Conservation (phyloP, 2,329 filamentous ascomycete genomes). For the Boeremia lycopersici region DNA sequence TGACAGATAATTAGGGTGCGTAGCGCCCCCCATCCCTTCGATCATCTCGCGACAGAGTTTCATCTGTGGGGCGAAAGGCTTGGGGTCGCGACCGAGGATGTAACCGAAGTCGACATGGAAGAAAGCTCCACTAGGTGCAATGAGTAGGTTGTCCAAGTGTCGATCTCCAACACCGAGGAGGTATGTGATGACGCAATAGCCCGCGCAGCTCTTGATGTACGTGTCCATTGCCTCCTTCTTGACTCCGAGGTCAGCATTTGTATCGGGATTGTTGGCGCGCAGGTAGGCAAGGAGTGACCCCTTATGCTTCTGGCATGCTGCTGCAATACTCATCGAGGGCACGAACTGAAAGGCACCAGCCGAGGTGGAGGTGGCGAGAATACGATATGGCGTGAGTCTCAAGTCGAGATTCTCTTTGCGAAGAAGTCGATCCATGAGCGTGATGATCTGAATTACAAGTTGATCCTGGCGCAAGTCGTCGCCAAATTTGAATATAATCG, state of each 20-base stretch:
- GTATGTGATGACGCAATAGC: conserved; percentile 98
- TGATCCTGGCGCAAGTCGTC: conserved; percentile 97
- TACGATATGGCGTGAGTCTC: conserved; percentile 94
- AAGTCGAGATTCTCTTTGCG: conserved; percentile 96
- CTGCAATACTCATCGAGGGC: conserved; percentile 81
- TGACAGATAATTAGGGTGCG: conserved; percentile 78
- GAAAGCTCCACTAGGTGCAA: conserved; percentile 89
- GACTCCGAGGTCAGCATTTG: conserved; percentile 78
- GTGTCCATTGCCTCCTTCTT: conserved; percentile 93
- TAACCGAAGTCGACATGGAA: conserved; percentile 99
- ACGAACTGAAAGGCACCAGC: conserved; percentile 95
- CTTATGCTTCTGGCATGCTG: conserved; percentile 82
- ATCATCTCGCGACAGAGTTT: conserved; percentile 98
- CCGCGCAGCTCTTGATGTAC: conserved; percentile 93
- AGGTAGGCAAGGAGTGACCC: conserved; percentile 81
- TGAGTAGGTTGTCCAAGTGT: conserved; percentile 91
- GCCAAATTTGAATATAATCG: conserved; percentile 95
- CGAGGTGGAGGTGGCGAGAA: conserved; percentile 86
- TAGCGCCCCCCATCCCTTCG: conserved; percentile 91
- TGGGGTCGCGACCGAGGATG: conserved; percentile 94
- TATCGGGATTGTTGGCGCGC: conserved; percentile 86
- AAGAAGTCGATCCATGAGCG: conserved; percentile 93
- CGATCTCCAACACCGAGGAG: conserved; percentile 94
- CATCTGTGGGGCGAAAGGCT: conserved; percentile 96
- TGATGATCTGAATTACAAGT: conserved; percentile 96